Conservation (phyloP, 495 filamentous ascomycete genomes). For the Oidiodendron maius region DNA sequence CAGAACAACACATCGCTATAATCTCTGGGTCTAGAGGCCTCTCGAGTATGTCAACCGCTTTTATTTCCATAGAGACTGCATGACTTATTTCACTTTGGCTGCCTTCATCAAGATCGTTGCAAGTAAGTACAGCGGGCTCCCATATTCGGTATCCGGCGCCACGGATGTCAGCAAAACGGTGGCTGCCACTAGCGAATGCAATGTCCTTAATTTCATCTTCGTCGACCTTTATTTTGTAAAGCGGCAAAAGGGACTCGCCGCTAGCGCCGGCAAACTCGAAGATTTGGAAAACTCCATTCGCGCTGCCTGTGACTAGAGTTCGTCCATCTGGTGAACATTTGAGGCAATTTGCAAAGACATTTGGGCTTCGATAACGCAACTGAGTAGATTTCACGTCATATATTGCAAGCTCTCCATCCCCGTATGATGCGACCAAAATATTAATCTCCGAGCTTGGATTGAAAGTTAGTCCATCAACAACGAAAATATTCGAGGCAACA, state of each 20-base stretch:
- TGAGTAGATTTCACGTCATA: too few species aligned
- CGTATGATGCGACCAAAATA: conserved; percentile 25
- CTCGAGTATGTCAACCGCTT: neutral
- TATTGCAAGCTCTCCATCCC: conserved; percentile 26
- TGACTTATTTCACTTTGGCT: conserved; percentile 2
- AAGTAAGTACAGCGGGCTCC: conserved; percentile 12
- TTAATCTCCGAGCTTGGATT: conserved; percentile 27
- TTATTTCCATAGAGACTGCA: conserved; percentile 1
- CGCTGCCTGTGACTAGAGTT: conserved; percentile 22
- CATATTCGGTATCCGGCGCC: conserved; percentile 30
- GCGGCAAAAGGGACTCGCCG: conserved; percentile 27
- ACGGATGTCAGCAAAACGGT: conserved; percentile 28
- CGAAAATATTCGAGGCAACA: too few species aligned
- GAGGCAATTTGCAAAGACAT: conserved; percentile 12
- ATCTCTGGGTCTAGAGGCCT: conserved; percentile 14
- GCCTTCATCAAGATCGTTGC: conserved; percentile 16
- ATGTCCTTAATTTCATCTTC: conserved; percentile 21
- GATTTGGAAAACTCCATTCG: conserved; percentile 24
- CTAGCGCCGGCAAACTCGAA: too few species aligned
- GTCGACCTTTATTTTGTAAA: conserved; percentile 25
- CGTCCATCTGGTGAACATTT: conserved; percentile 24
- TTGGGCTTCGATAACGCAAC: conserved; percentile 11
- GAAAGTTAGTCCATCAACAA: conserved; percentile 28
- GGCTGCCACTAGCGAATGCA: conserved; percentile 25
- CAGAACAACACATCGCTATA: conserved; percentile 18